phyloP scores from a whole-genome alignment of 1,139 yeast genomes.

The Suhomyces coccinellae region DNA sequence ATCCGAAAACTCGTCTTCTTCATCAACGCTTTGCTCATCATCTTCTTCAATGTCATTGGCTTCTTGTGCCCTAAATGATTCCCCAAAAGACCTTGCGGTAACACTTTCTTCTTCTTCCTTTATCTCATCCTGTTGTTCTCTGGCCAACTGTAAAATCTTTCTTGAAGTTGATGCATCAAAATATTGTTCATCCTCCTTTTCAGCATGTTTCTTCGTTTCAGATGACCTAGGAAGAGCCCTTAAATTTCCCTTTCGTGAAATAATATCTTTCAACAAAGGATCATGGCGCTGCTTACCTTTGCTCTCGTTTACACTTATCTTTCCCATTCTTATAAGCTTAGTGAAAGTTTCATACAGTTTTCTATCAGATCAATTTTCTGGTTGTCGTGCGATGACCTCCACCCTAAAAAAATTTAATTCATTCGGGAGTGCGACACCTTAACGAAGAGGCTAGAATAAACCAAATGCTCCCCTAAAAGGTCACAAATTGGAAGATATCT shows the following conservation, averaged over 20 bases:
- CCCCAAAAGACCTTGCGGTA: constrained; percentile 21
- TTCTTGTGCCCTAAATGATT: constrained; percentile 28
- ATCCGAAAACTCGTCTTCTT: constrained; percentile 51
- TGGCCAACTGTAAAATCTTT: constrained; percentile 83
- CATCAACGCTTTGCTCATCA: constrained; percentile 36
- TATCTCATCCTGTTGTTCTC: constrained; percentile 88
- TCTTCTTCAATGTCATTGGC: constrained; percentile 34
- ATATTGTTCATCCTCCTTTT: constrained; percentile 52
- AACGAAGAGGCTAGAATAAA: constrained; percentile 76
- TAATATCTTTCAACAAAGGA: constrained; percentile 76
- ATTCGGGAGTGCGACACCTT: constrained; percentile 27
- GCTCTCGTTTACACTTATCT: constrained; percentile 50
- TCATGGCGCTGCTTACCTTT: constrained; percentile 63
- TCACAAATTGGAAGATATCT: constrained; percentile 78
- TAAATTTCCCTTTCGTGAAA: constrained; percentile 70
- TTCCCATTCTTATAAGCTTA: constrained; percentile 53
- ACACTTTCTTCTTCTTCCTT: constrained; percentile 55
- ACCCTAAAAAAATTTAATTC: constrained; percentile 7
- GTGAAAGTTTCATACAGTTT: background rate
- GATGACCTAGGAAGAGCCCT: constrained; percentile 40
- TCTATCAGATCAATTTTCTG: background rate
- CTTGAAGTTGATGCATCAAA: constrained; percentile 83
- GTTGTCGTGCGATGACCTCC: constrained; percentile 10
- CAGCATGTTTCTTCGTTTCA: constrained; percentile 14
- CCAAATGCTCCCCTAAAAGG: constrained; percentile 74